phyloP scores from a whole-genome alignment of 352 stramenopile genomes.

The Pythium volutum region DNA sequence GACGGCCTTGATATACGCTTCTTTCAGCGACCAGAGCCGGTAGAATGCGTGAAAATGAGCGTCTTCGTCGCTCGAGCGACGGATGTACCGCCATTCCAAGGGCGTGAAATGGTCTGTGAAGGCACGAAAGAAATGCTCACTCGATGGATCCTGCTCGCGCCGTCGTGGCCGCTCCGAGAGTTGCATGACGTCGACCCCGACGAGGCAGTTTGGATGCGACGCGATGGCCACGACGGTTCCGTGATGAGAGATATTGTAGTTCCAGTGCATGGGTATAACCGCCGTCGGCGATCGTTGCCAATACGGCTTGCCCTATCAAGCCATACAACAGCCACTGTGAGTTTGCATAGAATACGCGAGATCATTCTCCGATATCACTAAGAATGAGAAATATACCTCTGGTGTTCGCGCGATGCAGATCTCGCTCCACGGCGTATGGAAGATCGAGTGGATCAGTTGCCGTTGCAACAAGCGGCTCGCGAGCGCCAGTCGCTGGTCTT shows the following conservation, averaged over 20 bases:
- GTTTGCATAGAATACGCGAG: too few species aligned
- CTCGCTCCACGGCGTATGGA: constrained; percentile 26
- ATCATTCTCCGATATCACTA: too few species aligned
- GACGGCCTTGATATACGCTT: constrained; percentile 74
- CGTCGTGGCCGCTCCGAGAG: constrained; percentile 43
- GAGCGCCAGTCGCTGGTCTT: constrained; percentile 66
- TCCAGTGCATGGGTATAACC: constrained; percentile 31
- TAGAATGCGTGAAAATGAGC: constrained; percentile 50
- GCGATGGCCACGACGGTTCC: constrained; percentile 65
- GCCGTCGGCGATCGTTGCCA: constrained; percentile 28
- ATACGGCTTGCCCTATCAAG: constrained; percentile 55
- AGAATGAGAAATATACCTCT: too few species aligned
- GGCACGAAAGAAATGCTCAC: constrained; percentile 52
- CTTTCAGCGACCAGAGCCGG: constrained; percentile 72
- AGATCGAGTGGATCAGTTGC: constrained; percentile 39
- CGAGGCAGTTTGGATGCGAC: constrained; percentile 32
- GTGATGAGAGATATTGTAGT: constrained; percentile 84
- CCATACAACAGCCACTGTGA: not conserved
- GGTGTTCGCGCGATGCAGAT: constrained; percentile 58
- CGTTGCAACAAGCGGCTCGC: constrained; percentile 63
- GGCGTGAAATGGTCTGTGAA: constrained; percentile 59
- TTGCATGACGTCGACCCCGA: constrained; percentile 74
- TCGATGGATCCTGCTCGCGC: constrained; percentile 18
- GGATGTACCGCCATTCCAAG: constrained; percentile 61
- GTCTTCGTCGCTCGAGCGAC: not conserved